Evolutionary conservation across 495 filamentous ascomycete species (phyloP), one percentile per base, ranked within the genome.

Genomic region (Rusavskia elegans): DNA sequence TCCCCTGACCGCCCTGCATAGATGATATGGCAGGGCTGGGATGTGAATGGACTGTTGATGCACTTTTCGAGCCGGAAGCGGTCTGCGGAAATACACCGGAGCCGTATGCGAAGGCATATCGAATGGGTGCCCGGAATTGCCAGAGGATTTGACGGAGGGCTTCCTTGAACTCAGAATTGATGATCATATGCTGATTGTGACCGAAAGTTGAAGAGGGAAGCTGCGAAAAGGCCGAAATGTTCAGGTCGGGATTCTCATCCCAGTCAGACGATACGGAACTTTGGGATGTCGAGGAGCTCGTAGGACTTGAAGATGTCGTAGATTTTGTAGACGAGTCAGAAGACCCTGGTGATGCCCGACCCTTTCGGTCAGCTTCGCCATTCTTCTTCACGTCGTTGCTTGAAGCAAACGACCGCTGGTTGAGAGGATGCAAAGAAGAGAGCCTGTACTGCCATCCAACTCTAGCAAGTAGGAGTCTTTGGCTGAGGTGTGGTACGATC

Each of bases 101-200:
- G 23, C 92, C 92, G 63, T 98, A 98, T 14, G 92, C 92, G 64
- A 98, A 92, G 6, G 89, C 90, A 69, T 97, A 97, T 45, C 85
- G 77, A 54, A 98, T 94, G 0, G 90, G 89, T 0, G 93, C 92
- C 36, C 83, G 75, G 66, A 98, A 97, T 53, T 89, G 78, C 87
- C 89, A 95, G 5, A 95, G 75, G 30, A 97, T 84, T 61, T 86
- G 80, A 17, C 89, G 82, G 36, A 98, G 66, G 16, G 80, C 83
- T 61, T 95, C 86, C 61, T 95, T 96, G 65, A 95, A 90, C 56
- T 95, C 88, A 55, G 86, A 79, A 65, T 95, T 89, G 60, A 96
- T 89, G 17, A 85, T 72, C 68, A 97, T 94, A 61, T 95, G 84
- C 61, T 97, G 93, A 59, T 97, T 98, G 55, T 87, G 81, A 14